Percentiles rank a stretch among this genome's conserved stretches.
These are phyloP conservation scores for Euphorbia peplus DNA, from an alignment of 345 rosid genomes.

Conservation along the genomic window DNA sequence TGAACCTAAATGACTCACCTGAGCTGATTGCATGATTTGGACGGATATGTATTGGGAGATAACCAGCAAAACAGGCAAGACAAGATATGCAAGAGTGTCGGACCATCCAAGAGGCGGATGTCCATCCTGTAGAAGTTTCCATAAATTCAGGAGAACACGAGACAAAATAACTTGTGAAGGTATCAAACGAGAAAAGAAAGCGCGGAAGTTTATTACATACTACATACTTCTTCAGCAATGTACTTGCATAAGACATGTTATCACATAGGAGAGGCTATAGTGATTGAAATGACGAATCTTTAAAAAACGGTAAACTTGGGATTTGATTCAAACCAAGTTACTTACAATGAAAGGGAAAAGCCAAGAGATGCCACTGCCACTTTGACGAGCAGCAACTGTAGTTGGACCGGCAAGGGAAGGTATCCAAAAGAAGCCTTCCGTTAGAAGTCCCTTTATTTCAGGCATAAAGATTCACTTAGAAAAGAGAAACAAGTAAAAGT, in stretches of 20 bases:
- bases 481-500: neutral
- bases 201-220: neutral
- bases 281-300: neutral
- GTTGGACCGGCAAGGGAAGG: constrained; percentile 97
- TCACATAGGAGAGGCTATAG: neutral
- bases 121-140: constrained; percentile 58
- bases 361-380: constrained; percentile 88
- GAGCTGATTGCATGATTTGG: constrained; percentile 85
- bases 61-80: constrained; percentile 70
- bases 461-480: constrained; percentile 18
- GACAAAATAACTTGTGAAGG: neutral
- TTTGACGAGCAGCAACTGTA: constrained; percentile 77
- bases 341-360: constrained; percentile 87
- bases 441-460: constrained; percentile 72
- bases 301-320: neutral
- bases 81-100: constrained; percentile 87
- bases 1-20: constrained; percentile 56
- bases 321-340: constrained; percentile 13
- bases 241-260: neutral
- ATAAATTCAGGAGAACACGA: neutral
- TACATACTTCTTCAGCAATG: neutral
- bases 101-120: constrained; percentile 98
- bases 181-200: neutral
- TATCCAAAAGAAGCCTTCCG: constrained; percentile 99
- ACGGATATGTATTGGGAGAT: constrained; percentile 76